A percentile compares a stretch with the other conserved stretches of the same genome.
Evolutionary conservation across 2,329 filamentous ascomycete genomes (phyloP).

Genomic region (Aspergillus texensis): DNA sequence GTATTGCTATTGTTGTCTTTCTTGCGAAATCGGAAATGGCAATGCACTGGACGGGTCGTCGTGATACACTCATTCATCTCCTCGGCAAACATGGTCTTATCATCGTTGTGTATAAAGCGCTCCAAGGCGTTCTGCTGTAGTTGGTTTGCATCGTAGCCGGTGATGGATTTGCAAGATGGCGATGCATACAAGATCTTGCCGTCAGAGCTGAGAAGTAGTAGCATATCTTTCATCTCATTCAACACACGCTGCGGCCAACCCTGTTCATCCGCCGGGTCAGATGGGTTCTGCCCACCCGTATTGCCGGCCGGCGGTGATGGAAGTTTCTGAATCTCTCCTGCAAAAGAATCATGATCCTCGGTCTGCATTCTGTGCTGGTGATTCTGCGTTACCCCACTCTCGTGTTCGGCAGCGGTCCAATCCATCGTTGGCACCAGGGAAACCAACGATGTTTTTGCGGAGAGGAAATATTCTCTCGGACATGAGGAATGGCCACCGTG

Average conservation of each 20-base stretch:
- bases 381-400: slow-evolving; percentile 8
- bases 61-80: slow-evolving; percentile 90
- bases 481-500: slow-evolving; percentile 3
- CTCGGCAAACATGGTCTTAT: slow-evolving; percentile 77
- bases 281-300: background rate
- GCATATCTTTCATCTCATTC: slow-evolving; percentile 84
- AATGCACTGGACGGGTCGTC: slow-evolving; percentile 73
- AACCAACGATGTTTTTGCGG: slow-evolving; percentile 8
- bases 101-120: slow-evolving; percentile 84
- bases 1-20: slow-evolving; percentile 72
- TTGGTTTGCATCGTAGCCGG: slow-evolving; percentile 72
- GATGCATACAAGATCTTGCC: slow-evolving; percentile 86
- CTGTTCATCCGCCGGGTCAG: slow-evolving; percentile 41
- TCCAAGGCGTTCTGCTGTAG: slow-evolving; percentile 75
- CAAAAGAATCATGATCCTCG: background rate
- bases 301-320: background rate
- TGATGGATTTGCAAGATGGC: slow-evolving; percentile 72
- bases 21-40: slow-evolving; percentile 80
- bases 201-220: slow-evolving; percentile 83
- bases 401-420: slow-evolving; percentile 1
- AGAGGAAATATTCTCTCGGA: slow-evolving; percentile 2
- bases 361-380: background rate
- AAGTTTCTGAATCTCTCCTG: background rate
- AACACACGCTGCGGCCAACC: slow-evolving; percentile 89
- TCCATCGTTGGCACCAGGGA: slow-evolving; percentile 12